Evolutionary conservation across 768 basidiomycete genomes (phyloP), one percentile per base, ranked within the genome.

Genomic region (Hypsizygus marmoreus): DNA sequence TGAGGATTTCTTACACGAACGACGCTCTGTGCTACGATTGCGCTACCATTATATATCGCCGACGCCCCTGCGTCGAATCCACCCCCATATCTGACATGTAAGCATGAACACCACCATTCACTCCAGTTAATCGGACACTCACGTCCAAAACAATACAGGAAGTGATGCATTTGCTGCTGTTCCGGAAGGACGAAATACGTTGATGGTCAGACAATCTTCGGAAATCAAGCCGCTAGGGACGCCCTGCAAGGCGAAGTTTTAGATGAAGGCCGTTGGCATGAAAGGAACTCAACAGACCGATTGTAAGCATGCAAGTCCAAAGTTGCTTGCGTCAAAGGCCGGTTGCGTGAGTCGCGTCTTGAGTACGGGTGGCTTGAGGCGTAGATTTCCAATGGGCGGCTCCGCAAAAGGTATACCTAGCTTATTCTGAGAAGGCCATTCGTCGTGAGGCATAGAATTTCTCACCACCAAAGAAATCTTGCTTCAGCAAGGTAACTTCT

Each of bases 171-270:
- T 54, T 1, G 54, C 4, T 4, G 32, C 32, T 9, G 64, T 40
- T 9, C 70, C 70, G 0, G 72, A 65, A 0, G 82, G 81, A 16
- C 79, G 66, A 44, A 76, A 79, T 4, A 85, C 63, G 53, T 83
- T 82, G 40, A 83, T 65, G 16, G 78, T 80, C 38, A 84, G 62
- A 55, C 80, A 84, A 49, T 84, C 81, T 57, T 84, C 81, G 16
- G 79, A 77, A 30, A 61, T 70, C 54, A 23, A 62, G 51, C 47
- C 70, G 59, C 42, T 63, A 63, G 45, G 59, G 33, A 55, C 65
- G 55, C 43, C 67, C 73, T 51, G 26, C 55, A 66, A 35, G 29
- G 20, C 5, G 10, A 12, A 17, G 6, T 6, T 26, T 17, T 17
- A 19, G 43, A 38, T 25, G 2, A 23, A 16, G 13, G 6, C 14